Percentiles rank a stretch among this genome's conserved stretches.
phyloP scores from a whole-genome alignment of 176 grass and related monocot genomes.

The Cenchrus americanus region DNA sequence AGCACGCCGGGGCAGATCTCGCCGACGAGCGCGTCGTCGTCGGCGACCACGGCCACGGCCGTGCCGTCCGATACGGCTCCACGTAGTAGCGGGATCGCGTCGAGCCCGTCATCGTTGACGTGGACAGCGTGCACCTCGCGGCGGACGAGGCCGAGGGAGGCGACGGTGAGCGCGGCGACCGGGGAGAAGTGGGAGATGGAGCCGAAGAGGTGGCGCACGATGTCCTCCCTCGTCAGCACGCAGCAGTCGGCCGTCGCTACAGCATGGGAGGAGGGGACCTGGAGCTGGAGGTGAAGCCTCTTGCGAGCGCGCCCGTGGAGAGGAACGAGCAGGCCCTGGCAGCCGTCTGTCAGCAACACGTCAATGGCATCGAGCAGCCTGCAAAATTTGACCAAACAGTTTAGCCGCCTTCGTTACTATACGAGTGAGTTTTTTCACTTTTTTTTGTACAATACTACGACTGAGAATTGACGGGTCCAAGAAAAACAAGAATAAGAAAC shows the following conservation, averaged over 20 bases:
- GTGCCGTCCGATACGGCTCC: constrained; percentile 42
- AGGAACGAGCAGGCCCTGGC: constrained; percentile 58
- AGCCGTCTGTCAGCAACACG: constrained; percentile 52
- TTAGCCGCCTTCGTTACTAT: background rate
- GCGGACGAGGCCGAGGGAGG: constrained; percentile 66
- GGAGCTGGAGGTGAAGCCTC: constrained; percentile 30
- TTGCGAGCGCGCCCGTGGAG: constrained; percentile 40
- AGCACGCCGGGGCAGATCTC: constrained; percentile 68
- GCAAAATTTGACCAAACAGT: constrained; percentile 32
- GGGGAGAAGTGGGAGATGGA: constrained; percentile 66
- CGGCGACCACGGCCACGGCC: constrained; percentile 65
- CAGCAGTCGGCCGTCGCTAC: constrained; percentile 38
- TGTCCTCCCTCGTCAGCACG: constrained; percentile 77
- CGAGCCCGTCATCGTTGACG: constrained; percentile 51
- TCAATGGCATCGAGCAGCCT: constrained; percentile 82
- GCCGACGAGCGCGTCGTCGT: constrained; percentile 50
- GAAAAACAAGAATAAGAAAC: constrained; percentile 14
- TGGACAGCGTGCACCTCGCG: constrained; percentile 48
- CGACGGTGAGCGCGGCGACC: constrained; percentile 51
- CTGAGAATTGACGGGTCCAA: background rate
- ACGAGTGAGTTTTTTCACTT: too few relatives aligned
- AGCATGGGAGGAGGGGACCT: background rate
- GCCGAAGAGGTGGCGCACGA: constrained; percentile 80
- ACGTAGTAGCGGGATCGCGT: constrained; percentile 53
- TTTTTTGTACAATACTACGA: too few relatives aligned